phyloP scores from a whole-genome alignment of 805 yeast genomes.

The Barnettozyma pratensis region DNA sequence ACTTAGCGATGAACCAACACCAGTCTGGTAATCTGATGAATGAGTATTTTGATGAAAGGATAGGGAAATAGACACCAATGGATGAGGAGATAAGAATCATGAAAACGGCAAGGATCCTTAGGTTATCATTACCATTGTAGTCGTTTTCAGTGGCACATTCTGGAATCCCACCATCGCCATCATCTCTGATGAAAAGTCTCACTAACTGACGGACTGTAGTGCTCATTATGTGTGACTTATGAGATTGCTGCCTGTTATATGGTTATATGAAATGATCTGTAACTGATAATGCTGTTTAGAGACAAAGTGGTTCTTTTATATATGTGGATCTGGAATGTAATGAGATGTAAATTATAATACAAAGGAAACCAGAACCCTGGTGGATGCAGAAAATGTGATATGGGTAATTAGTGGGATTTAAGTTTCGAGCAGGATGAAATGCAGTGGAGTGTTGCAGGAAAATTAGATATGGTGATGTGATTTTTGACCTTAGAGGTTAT shows the following conservation, averaged over 20 bases:
- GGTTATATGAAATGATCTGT: no score
- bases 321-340: not conserved
- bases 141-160: conserved; percentile 39
- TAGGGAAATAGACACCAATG: conserved; percentile 58
- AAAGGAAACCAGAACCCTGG: not conserved
- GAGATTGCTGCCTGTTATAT: no score
- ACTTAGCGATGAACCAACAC: conserved; percentile 65
- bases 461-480: no score
- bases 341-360: not conserved
- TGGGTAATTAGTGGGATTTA: no score
- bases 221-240: conserved; percentile 1
- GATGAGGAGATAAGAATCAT: conserved; percentile 55
- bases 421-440: no score
- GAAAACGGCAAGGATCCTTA: conserved; percentile 59
- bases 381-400: not conserved
- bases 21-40: conserved; percentile 53
- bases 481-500: no score
- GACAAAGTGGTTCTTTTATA: no score
- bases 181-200: conserved; percentile 17
- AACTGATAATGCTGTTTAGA: no score
- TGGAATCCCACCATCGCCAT: conserved; percentile 19
- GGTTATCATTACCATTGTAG: conserved; percentile 34
- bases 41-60: conserved; percentile 54
- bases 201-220: conserved; percentile 5
- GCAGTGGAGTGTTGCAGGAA: no score